phyloP scores from a whole-genome alignment of 1,284 basidiomycete species.

The Amanita bisporigera region DNA sequence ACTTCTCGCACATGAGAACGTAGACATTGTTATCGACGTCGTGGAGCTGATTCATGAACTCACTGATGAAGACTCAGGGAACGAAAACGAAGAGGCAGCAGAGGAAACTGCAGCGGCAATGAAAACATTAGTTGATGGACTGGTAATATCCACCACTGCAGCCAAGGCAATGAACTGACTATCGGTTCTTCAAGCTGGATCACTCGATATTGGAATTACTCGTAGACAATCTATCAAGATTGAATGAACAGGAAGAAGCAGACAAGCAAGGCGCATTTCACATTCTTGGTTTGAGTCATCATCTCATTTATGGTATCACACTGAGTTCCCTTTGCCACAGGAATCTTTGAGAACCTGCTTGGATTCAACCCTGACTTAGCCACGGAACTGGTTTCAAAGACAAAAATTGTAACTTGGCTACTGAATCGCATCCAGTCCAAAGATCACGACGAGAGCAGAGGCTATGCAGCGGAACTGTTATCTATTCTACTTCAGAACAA shows the following conservation, averaged over 20 bases:
- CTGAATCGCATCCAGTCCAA: constrained; percentile 78
- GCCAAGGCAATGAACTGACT: constrained; percentile 2
- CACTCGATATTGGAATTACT: constrained; percentile 88
- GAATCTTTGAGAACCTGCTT: constrained; percentile 92
- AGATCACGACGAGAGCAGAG: constrained; percentile 82
- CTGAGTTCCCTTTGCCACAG: constrained; percentile 47
- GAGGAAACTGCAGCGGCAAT: constrained; percentile 72
- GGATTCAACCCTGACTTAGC: constrained; percentile 83
- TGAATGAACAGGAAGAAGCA: constrained; percentile 86
- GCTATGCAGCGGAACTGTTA: constrained; percentile 88
- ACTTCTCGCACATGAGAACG: constrained; percentile 91
- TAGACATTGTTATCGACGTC: constrained; percentile 92
- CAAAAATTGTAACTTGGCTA: constrained; percentile 81
- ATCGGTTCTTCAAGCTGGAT: constrained; percentile 59
- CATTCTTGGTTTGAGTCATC: constrained; percentile 65
- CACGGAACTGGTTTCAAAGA: constrained; percentile 71
- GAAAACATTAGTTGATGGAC: constrained; percentile 71
- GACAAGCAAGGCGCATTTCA: constrained; percentile 93
- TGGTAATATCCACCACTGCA: constrained; percentile 58
- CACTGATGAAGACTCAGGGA: constrained; percentile 94
- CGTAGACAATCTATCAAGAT: constrained; percentile 84
- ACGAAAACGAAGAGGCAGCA: constrained; percentile 73
- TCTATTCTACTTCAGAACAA: constrained; percentile 88
- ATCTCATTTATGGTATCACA: constrained; percentile 19
- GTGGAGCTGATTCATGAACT: constrained; percentile 93